A percentile compares a stretch with the other conserved stretches of the same genome.
Conservation (phyloP, 108 stramenopile species). For the Fragilaria crotonensis region DNA sequence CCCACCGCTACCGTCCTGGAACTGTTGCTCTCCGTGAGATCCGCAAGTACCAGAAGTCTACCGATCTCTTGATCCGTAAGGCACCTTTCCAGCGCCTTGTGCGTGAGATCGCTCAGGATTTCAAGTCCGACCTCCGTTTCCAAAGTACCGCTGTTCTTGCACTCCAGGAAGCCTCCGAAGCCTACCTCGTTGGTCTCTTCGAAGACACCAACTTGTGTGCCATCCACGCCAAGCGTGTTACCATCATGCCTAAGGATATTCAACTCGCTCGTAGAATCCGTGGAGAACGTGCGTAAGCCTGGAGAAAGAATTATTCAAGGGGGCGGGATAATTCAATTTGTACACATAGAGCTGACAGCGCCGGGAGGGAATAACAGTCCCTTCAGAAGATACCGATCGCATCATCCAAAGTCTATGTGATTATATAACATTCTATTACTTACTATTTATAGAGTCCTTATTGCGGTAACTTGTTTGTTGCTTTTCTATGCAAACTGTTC, state of each 20-base stretch:
- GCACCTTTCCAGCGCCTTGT: constrained; percentile 90
- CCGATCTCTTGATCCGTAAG: constrained; percentile 91
- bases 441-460: too few relatives aligned
- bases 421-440: too few relatives aligned
- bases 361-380: too few relatives aligned
- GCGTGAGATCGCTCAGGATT: constrained; percentile 76
- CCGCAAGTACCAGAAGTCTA: constrained; percentile 91
- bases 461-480: too few relatives aligned
- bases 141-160: constrained; percentile 89
- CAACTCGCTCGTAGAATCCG: constrained; percentile 81
- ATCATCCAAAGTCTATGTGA: too few relatives aligned
- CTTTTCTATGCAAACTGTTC: too few relatives aligned
- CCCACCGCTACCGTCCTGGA: constrained; percentile 78
- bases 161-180: constrained; percentile 89
- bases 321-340: too few relatives aligned
- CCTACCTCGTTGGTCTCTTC: constrained; percentile 89
- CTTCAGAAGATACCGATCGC: too few relatives aligned
- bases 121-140: constrained; percentile 79
- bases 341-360: too few relatives aligned
- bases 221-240: constrained; percentile 94
- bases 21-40: constrained; percentile 85
- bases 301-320: constrained; percentile 4
- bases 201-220: constrained; percentile 95
- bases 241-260: constrained; percentile 96
- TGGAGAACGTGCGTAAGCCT: constrained; percentile 66